Evolutionary conservation across 2,329 filamentous ascomycete genomes (phyloP).

Genomic region (Emergomyces africanus): DNA sequence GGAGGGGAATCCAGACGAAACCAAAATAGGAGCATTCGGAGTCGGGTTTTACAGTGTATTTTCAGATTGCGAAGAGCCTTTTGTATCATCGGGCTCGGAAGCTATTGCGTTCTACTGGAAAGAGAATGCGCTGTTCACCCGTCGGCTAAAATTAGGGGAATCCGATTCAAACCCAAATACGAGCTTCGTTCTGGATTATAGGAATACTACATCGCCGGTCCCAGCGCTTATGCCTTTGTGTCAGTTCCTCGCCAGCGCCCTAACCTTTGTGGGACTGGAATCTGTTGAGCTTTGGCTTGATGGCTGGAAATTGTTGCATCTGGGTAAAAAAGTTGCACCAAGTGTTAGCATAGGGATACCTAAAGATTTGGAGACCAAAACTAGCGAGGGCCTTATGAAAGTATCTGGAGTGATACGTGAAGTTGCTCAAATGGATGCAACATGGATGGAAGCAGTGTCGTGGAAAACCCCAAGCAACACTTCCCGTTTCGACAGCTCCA

Average conservation of each 20-base stretch:
- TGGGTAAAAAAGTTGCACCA: slow-evolving; percentile 78
- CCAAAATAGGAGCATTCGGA: slow-evolving; percentile 96
- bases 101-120: slow-evolving; percentile 99
- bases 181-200: slow-evolving; percentile 88
- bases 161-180: slow-evolving; percentile 59
- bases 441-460: slow-evolving; percentile 74
- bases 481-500: slow-evolving; percentile 25
- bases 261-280: slow-evolving; percentile 88
- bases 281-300: slow-evolving; percentile 85
- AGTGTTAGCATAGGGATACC: slow-evolving; percentile 61
- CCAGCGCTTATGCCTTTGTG: slow-evolving; percentile 76
- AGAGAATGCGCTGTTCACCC: slow-evolving; percentile 90
- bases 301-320: slow-evolving; percentile 63
- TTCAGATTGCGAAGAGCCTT: slow-evolving; percentile 93
- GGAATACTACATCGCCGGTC: slow-evolving; percentile 74
- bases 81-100: slow-evolving; percentile 81
- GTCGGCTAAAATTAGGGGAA: slow-evolving; percentile 61
- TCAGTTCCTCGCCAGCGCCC: slow-evolving; percentile 85
- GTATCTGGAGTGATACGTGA: slow-evolving; percentile 69
- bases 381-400: slow-evolving; percentile 80
- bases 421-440: slow-evolving; percentile 82
- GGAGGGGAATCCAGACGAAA: slow-evolving; percentile 98
- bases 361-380: slow-evolving; percentile 64
- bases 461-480: slow-evolving; percentile 54
- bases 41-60: slow-evolving; percentile 99